These are phyloP conservation scores for Brassica nigra DNA, from an alignment of 345 rosid genomes.

Conservation along the genomic window DNA sequence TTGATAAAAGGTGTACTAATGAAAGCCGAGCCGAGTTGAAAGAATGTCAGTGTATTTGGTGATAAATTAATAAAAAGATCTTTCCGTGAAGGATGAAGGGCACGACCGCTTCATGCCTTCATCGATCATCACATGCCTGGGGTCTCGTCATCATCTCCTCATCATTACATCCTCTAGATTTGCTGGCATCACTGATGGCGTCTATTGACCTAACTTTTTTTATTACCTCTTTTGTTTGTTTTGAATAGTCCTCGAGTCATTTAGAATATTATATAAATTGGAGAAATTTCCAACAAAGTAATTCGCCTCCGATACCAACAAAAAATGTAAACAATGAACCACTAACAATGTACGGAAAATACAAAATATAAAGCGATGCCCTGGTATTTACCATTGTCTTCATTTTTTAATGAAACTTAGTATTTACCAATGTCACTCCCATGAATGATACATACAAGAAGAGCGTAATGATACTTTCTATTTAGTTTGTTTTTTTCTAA, in stretches of 20 bases:
- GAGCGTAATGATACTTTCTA: background rate
- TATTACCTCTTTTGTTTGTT: background rate
- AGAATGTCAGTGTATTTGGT: background rate
- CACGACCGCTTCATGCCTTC: background rate
- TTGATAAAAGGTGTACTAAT: background rate
- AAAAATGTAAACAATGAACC: background rate
- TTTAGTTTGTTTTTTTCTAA: background rate
- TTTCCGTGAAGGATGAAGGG: background rate
- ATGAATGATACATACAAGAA: background rate
- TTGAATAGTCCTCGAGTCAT: background rate
- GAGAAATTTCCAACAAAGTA: background rate
- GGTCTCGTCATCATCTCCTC: background rate
- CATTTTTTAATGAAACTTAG: no score
- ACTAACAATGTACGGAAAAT: background rate
- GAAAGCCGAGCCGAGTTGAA: background rate
- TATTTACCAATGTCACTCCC: background rate
- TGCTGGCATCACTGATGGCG: background rate
- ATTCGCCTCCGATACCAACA: background rate
- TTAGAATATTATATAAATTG: background rate
- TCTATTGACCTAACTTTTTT: background rate
- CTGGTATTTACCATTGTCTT: background rate
- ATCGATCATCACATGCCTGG: background rate
- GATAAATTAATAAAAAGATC: background rate
- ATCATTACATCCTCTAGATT: slow-evolving; percentile 1
- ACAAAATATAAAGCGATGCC: background rate